Conservation (phyloP, 1,284 basidiomycete species). For the Vanrija humicola region DNA sequence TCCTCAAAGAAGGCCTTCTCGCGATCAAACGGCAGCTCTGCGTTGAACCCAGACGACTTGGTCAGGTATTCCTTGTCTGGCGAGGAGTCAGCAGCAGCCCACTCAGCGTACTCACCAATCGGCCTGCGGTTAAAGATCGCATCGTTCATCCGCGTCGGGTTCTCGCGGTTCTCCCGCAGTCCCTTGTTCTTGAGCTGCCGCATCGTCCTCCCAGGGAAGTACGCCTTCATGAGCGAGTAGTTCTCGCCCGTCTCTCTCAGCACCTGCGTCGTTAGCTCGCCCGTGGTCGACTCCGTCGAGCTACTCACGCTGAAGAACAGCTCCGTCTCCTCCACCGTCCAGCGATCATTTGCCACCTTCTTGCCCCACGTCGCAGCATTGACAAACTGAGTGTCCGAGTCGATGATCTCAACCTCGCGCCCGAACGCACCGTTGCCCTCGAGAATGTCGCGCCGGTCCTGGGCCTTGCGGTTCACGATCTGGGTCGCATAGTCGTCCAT, state of each 20-base stretch:
- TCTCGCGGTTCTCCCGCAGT: constrained; percentile 28
- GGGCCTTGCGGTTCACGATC: constrained; percentile 13
- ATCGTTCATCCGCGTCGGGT: constrained; percentile 35
- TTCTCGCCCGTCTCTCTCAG: constrained; percentile 42
- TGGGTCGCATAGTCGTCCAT: constrained; percentile 3
- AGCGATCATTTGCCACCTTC: constrained; percentile 22
- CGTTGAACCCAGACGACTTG: constrained; percentile 36
- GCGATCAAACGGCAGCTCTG: constrained; percentile 22
- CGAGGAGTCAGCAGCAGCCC: not conserved
- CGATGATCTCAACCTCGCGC: constrained; percentile 26
- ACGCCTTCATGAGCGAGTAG: constrained; percentile 40
- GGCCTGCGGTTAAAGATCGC: constrained; percentile 35
- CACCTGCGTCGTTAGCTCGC: constrained; percentile 22
- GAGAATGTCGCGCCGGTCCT: constrained; percentile 19
- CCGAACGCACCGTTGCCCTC: constrained; percentile 19
- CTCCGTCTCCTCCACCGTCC: constrained; percentile 33
- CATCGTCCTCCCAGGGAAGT: constrained; percentile 37
- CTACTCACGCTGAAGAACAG: constrained; percentile 33
- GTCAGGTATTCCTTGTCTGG: constrained; percentile 32
- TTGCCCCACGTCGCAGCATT: constrained; percentile 31
- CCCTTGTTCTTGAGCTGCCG: constrained; percentile 39
- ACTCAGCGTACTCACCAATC: constrained; percentile 20
- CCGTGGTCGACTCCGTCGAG: too few species aligned
- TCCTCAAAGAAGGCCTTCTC: constrained; percentile 31
- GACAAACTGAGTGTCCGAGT: constrained; percentile 35